A percentile compares a stretch with the other conserved stretches of the same genome.
Evolutionary conservation across 805 yeast genomes (phyloP).

Genomic region (Pichia exigua): DNA sequence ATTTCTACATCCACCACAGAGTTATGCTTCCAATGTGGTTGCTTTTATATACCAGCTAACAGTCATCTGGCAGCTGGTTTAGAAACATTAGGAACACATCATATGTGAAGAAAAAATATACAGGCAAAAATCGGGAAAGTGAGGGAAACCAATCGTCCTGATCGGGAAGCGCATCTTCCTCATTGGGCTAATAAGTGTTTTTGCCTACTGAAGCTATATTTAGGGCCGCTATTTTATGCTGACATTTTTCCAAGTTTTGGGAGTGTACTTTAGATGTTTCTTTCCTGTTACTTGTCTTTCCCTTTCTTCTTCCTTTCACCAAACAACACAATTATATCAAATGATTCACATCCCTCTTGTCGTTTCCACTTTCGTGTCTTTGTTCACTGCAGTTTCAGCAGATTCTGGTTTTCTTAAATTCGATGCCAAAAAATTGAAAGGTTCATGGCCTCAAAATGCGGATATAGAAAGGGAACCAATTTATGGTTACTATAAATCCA

Average conservation of each 20-base stretch:
- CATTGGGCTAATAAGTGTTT: background rate
- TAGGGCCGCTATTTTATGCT: background rate
- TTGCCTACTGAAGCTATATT: background rate
- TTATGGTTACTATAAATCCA: conserved; percentile 2
- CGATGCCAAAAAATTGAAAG: conserved; percentile 7
- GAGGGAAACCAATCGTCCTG: background rate
- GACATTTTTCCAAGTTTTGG: background rate
- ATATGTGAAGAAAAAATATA: background rate
- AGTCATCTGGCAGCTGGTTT: background rate
- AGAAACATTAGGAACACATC: background rate
- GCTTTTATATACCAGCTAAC: background rate
- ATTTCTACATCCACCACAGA: background rate
- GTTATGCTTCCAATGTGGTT: too few relatives aligned
- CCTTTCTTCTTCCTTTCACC: background rate
- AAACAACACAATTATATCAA: background rate
- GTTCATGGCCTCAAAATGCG: conserved; percentile 10
- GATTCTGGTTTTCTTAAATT: conserved; percentile 3
- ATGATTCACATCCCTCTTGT: background rate
- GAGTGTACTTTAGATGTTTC: background rate
- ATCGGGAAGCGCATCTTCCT: background rate
- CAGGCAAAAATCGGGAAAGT: background rate
- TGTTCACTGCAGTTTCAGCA: conserved; percentile 1
- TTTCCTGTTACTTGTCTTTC: background rate
- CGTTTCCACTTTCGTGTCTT: background rate
- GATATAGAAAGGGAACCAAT: conserved; percentile 5